Conservation (phyloP, 345 rosid genomes). For the Arabis alpina region DNA sequence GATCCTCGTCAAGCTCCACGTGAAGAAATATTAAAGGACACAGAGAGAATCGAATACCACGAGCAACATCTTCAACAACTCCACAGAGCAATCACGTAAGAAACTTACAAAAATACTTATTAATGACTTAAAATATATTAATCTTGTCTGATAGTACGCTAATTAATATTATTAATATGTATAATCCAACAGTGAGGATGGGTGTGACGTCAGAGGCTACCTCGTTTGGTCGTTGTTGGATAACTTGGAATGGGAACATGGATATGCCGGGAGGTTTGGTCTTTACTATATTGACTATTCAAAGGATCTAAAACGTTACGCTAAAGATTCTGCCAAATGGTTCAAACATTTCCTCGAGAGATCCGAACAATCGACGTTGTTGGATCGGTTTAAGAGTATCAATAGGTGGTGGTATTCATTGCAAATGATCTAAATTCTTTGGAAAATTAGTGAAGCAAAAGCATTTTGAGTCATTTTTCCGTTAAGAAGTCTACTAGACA, state of each 20-base stretch:
- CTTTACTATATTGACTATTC: constrained; percentile 53
- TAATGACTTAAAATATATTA: not conserved
- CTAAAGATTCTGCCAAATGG: constrained; percentile 56
- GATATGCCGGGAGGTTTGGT: constrained; percentile 53
- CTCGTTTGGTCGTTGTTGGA: constrained; percentile 59
- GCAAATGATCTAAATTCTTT: not conserved
- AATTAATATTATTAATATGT: not conserved
- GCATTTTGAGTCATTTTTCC: not conserved
- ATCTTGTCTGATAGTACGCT: not conserved
- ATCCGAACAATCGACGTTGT: not conserved
- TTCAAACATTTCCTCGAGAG: constrained; percentile 44
- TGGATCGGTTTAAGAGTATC: constrained; percentile 6
- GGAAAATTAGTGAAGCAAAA: not conserved
- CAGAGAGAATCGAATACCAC: constrained; percentile 35
- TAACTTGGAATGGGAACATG: constrained; percentile 60
- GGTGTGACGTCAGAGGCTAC: constrained; percentile 62
- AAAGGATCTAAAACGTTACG: constrained; percentile 48
- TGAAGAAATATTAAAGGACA: constrained; percentile 33
- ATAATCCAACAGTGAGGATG: constrained; percentile 36
- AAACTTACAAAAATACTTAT: not conserved
- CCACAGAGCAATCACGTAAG: constrained; percentile 42
- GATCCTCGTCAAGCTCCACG: constrained; percentile 5
- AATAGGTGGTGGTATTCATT: constrained; percentile 23
- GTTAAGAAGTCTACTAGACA: too few relatives aligned
- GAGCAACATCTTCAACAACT: constrained; percentile 41